phyloP scores from a whole-genome alignment of 2,329 filamentous ascomycete species.

The Sarocladium strictum region DNA sequence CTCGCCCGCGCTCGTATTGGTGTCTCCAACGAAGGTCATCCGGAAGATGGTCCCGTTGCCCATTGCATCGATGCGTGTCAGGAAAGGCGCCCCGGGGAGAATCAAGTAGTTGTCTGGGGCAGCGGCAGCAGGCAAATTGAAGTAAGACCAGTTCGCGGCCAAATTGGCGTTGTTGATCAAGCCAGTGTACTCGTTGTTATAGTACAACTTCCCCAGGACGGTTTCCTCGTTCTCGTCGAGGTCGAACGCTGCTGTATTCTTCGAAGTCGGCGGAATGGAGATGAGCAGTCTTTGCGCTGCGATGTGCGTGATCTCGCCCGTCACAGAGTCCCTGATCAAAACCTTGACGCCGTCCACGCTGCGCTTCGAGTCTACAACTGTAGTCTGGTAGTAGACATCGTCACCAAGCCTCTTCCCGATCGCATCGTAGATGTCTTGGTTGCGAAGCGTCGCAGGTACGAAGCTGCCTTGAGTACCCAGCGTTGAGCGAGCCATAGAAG shows the following conservation, averaged over 20 bases:
- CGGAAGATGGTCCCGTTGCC: slow-evolving; percentile 24
- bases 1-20: slow-evolving; percentile 13
- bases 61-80: slow-evolving; percentile 21
- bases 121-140: slow-evolving; percentile 12
- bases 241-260: slow-evolving; percentile 25
- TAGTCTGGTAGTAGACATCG: slow-evolving; percentile 30
- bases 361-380: slow-evolving; percentile 24
- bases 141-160: slow-evolving; percentile 14
- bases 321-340: slow-evolving; percentile 16
- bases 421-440: slow-evolving; percentile 34
- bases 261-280: slow-evolving; percentile 26
- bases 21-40: slow-evolving; percentile 22
- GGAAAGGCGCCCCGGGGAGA: slow-evolving; percentile 15
- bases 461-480: slow-evolving; percentile 22
- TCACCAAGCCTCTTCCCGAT: slow-evolving; percentile 26
- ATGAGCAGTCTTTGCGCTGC: slow-evolving; percentile 28
- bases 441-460: slow-evolving; percentile 27
- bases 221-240: slow-evolving; percentile 22
- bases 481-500: slow-evolving; percentile 27
- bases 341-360: slow-evolving; percentile 17
- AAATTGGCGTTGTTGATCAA: slow-evolving; percentile 23
- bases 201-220: slow-evolving; percentile 28
- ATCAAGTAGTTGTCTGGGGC: slow-evolving; percentile 16
- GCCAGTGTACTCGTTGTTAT: slow-evolving; percentile 24
- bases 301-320: slow-evolving; percentile 20